Evolutionary conservation across 352 stramenopile species (phyloP), one percentile per base, ranked within the genome.

Genomic region (Thraustochytrium aureum): DNA sequence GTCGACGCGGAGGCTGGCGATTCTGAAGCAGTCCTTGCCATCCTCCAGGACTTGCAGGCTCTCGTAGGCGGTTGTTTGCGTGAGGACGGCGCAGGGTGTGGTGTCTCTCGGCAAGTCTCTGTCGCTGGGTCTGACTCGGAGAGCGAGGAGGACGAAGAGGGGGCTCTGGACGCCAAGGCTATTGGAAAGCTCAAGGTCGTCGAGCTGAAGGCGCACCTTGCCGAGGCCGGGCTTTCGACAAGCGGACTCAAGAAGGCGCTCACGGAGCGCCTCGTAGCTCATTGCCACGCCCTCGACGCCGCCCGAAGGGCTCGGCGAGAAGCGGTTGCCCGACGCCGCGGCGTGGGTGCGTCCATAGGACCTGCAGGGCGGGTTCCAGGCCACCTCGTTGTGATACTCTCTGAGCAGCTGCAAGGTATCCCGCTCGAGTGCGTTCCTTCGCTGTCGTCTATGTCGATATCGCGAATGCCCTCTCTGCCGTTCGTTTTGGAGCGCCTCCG

Each of bases 181-280:
- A 35, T 47, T 22, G 54, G 30, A 35, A 47, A 7, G 12, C 65
- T 79, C 47, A 79, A 79, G 69, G 69, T 79, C 0, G 69, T 67
- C 39, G 69, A 79, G 38, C 43, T 79, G 54, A 41, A 47, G 5
- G 59, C 52, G 20, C 37, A 35, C 14, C 56, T 79, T 1, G 32
- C 50, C 4, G 35, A 67, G 37, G 14, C 30, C 37, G 43, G 43
- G 10, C 59, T 79, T n/a, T 30, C n/a, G 5, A 79, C 69, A 10
- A 54, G n/a, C 20, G 69, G 69, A 3, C 59, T 79, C 17, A 79
- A 79, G 26, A 79, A 79, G 35, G 69, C 65, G 22, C 59, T 79
- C 37, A 32, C 61, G 7, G 50, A 20, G 26, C 47, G 69, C 22
- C 69, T 79, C 0, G 59, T 67, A 47, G 69, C 32, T 5, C 50